Evolutionary conservation across 2,329 filamentous ascomycete genomes (phyloP), one percentile per base, ranked within the genome.

Genomic region (Neofusicoccum parvum): DNA sequence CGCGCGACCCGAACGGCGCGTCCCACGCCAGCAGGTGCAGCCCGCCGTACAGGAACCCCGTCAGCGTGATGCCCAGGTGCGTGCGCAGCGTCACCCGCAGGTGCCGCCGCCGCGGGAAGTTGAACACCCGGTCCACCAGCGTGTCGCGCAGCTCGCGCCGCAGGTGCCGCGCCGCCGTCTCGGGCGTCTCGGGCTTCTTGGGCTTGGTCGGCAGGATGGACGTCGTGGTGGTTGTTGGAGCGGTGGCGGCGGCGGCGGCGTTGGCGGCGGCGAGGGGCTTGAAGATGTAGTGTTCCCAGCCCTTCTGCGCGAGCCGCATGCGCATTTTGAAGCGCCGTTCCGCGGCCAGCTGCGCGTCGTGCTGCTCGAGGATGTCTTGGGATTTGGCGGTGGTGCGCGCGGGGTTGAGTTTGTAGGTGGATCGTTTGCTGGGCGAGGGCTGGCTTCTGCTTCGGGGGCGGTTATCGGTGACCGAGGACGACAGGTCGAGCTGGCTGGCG

Each of bases 1-100:
- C n/a, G 0, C 2, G 7, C 2, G 63, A 67, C 1, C 54, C 37
- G 32, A 73, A 73, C 2, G 69, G 69, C 1, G 69, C 72, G 50
- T 70, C 66, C 73, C 71, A 73, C 4, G 70, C 70, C 12, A 69
- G 27, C 3, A 71, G 45, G 48, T 74, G 72, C 14, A 73, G 46
- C 5, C 64, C 64, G 1, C 70, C 71, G 53, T 71, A 70, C 15
- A 64, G 15, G 17, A 67, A 20, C 5, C 56, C 60, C 9, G 68
- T 65, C n/a, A 68, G 14, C 41, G 32, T 62, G 20, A 67, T 41
- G 34, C 53, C 62, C 23, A 53, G n/a, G 36, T 54, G 50, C 50
- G 50, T 54, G 50, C 50, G 50, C 34, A 54, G 50, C 34, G n/a
- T 39, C 15, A 41, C 50, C 2, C 34, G 17, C 50, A 54, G 4